Evolutionary conservation across 108 stramenopile genomes (phyloP).

Genomic region (Cyclotella cryptica): DNA sequence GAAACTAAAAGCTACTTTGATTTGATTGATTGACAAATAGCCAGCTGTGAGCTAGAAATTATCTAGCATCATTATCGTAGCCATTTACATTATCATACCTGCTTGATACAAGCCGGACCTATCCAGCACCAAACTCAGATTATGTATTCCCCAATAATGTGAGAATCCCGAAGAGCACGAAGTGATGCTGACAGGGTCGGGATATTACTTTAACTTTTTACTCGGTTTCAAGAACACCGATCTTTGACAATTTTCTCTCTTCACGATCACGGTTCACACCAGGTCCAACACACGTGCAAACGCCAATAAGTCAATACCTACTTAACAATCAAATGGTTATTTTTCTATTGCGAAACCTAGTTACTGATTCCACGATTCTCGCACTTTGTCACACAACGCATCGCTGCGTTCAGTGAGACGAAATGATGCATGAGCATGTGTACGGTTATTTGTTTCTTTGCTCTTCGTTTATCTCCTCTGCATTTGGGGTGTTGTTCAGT

Average conservation of each 20-base stretch:
- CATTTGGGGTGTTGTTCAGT: background rate
- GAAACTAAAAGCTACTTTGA: no score
- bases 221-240: slow-evolving; percentile 62
- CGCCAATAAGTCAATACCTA: slow-evolving; percentile 77
- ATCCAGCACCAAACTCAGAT: no score
- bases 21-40: no score
- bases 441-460: slow-evolving; percentile 56
- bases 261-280: slow-evolving; percentile 42
- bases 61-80: no score
- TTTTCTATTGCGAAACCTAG: slow-evolving; percentile 45
- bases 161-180: background rate
- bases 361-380: slow-evolving; percentile 42
- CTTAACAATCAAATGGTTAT: no score
- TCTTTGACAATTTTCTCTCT: slow-evolving; percentile 56
- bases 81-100: no score
- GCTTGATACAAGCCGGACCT: no score
- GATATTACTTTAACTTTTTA: slow-evolving; percentile 51
- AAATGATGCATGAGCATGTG: slow-evolving; percentile 27
- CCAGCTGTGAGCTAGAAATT: no score
- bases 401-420: slow-evolving; percentile 30
- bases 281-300: slow-evolving; percentile 41
- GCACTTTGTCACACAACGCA: slow-evolving; percentile 55
- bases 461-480: slow-evolving; percentile 64
- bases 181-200: slow-evolving; percentile 8
- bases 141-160: no score